A percentile compares a stretch with the other conserved stretches of the same genome.
phyloP scores from a whole-genome alignment of 345 rosid species.

The Hevea brasiliensis region DNA sequence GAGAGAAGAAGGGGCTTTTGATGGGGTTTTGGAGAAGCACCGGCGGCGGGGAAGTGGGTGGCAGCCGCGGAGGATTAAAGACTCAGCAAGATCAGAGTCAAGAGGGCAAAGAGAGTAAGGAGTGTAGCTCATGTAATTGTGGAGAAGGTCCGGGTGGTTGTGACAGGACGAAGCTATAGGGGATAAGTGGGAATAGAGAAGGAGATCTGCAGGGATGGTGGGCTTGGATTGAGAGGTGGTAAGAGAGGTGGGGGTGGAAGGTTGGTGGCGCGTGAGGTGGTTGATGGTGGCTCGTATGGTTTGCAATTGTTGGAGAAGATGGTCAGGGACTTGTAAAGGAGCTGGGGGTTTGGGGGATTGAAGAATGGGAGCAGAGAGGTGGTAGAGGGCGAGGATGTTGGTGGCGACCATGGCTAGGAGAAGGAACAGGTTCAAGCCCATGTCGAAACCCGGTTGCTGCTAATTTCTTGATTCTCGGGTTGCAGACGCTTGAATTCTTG shows the following conservation, averaged over 20 bases:
- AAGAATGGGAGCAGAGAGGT: conserved; percentile 72
- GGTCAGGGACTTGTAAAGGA: conserved; percentile 62
- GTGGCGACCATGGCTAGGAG: conserved; percentile 96
- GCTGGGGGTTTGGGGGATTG: conserved; percentile 52
- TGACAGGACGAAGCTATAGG: conserved; percentile 92
- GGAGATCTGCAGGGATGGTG: conserved; percentile 68
- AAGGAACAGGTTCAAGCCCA: conserved; percentile 80
- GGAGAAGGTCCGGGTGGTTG: conserved; percentile 81
- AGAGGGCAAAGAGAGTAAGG: conserved; percentile 82
- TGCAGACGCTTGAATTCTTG: no score
- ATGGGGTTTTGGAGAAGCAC: conserved; percentile 82
- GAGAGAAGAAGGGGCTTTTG: conserved; percentile 45
- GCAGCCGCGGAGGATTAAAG: conserved; percentile 89
- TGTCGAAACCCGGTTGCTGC: conserved; percentile 66
- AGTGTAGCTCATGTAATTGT: conserved; percentile 75
- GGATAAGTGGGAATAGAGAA: conserved; percentile 69
- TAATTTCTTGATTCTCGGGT: neutral
- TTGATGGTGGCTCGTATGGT: conserved; percentile 91
- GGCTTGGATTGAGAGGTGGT: conserved; percentile 26
- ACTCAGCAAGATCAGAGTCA: conserved; percentile 71
- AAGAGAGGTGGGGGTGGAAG: conserved; percentile 32
- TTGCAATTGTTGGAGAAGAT: conserved; percentile 77
- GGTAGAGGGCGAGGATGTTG: conserved; percentile 91
- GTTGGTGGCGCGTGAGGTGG: conserved; percentile 83
- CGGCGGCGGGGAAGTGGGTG: conserved; percentile 99